Evolutionary conservation across 2,329 filamentous ascomycete genomes (phyloP).

Genomic region (Hymenoscyphus fraxineus): DNA sequence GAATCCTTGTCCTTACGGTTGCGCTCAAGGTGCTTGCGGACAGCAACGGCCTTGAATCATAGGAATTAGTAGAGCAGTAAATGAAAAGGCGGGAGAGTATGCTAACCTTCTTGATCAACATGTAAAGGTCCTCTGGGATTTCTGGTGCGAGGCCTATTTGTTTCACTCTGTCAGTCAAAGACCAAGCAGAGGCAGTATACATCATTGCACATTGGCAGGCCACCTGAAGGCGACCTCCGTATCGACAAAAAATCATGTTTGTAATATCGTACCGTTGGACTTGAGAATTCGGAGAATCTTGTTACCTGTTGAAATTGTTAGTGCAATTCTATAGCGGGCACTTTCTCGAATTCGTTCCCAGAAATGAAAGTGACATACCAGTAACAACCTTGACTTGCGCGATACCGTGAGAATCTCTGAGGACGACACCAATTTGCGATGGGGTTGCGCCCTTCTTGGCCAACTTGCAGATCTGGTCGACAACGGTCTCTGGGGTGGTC

Average conservation of each 20-base stretch:
- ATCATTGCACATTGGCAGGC: conserved; percentile 23
- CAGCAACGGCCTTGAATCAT: conserved; percentile 68
- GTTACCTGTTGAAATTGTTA: conserved; percentile 69
- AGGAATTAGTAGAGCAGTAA: conserved; percentile 21
- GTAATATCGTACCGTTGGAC: conserved; percentile 76
- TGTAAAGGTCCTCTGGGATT: conserved; percentile 99
- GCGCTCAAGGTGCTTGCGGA: conserved; percentile 99
- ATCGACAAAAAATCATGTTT: conserved; percentile 24
- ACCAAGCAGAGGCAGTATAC: conserved; percentile 78
- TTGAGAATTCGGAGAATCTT: conserved; percentile 99
- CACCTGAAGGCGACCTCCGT: conserved; percentile 34
- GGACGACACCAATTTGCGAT: conserved; percentile 97
- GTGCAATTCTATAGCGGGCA: conserved; percentile 2
- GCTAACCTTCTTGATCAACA: conserved; percentile 99
- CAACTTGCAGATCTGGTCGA: conserved; percentile 98
- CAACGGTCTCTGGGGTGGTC: conserved; percentile 96
- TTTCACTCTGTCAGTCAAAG: conserved; percentile 85
- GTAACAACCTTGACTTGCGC: conserved; percentile 97
- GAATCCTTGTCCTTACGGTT: conserved; percentile 99
- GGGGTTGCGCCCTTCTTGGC: conserved; percentile 98
- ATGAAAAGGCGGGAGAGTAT: background rate
- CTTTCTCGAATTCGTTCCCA: conserved; percentile 4
- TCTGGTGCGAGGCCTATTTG: conserved; percentile 88
- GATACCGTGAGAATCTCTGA: conserved; percentile 96
- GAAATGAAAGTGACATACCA: conserved; percentile 56